These are phyloP conservation scores for Teunomyces aglyptinius DNA, from an alignment of 805 yeast species.

Conservation along the genomic window DNA sequence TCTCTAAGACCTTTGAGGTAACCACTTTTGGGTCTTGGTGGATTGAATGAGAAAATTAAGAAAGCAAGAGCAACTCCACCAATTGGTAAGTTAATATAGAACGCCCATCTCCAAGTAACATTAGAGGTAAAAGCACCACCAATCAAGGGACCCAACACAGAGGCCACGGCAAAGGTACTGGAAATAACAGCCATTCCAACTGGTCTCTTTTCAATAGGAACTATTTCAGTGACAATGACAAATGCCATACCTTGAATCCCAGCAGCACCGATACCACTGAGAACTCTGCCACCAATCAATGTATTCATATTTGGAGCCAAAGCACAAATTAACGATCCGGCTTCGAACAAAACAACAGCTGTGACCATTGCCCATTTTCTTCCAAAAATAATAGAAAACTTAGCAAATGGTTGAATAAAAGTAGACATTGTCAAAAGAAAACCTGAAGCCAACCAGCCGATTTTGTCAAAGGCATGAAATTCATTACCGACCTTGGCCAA, in stretches of 20 bases:
- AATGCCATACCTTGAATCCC: constrained; percentile 30
- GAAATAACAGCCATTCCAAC: constrained; percentile 20
- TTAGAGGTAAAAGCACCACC: constrained; percentile 26
- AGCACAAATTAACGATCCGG: constrained; percentile 39
- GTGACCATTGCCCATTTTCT: constrained; percentile 29
- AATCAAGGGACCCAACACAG: constrained; percentile 24
- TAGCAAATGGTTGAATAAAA: constrained; percentile 37
- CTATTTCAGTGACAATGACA: constrained; percentile 30
- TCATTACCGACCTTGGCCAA: constrained; percentile 35
- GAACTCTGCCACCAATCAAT: constrained; percentile 41
- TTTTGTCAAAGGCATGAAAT: constrained; percentile 30
- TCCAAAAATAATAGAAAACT: constrained; percentile 35
- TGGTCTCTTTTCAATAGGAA: constrained; percentile 27
- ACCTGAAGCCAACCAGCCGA: constrained; percentile 41
- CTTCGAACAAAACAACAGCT: constrained; percentile 27
- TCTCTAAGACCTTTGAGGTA: constrained; percentile 14
- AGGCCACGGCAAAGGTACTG: constrained; percentile 19
- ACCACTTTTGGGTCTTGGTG: constrained; percentile 15
- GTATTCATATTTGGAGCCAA: constrained; percentile 33
- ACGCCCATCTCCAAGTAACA: constrained; percentile 28
- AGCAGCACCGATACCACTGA: constrained; percentile 39
- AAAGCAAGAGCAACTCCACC: constrained; percentile 20
- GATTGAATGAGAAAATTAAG: constrained; percentile 18
- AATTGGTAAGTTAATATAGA: constrained; percentile 25
- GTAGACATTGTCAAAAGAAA: constrained; percentile 35